Conservation (phyloP, 2,329 filamentous ascomycete genomes). For the Cladosporium sphaerospermum region DNA sequence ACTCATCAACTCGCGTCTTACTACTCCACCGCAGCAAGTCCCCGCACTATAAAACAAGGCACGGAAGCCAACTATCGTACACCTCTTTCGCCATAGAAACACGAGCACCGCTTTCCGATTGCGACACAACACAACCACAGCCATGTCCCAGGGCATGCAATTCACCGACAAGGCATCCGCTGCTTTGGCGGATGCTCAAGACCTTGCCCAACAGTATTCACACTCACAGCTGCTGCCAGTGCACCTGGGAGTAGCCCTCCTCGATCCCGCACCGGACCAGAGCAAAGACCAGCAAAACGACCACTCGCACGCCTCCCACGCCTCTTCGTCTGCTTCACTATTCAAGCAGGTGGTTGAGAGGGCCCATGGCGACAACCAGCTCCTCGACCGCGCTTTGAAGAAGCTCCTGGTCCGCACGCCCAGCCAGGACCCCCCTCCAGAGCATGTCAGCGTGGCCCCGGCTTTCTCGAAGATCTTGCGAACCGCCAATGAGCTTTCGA, state of each 20-base stretch:
- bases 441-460: slow-evolving; percentile 76
- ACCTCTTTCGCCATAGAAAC: not conserved
- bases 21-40: not conserved
- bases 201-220: slow-evolving; percentile 78
- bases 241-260: slow-evolving; percentile 77
- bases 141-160: slow-evolving; percentile 72
- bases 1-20: not conserved
- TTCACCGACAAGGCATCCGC: slow-evolving; percentile 92
- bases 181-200: slow-evolving; percentile 82
- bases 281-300: slow-evolving; percentile 72
- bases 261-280: slow-evolving; percentile 65
- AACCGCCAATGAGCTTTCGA: slow-evolving; percentile 81
- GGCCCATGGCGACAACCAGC: slow-evolving; percentile 85
- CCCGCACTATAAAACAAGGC: slow-evolving; percentile 9
- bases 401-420: slow-evolving; percentile 85
- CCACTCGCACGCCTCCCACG: slow-evolving; percentile 57
- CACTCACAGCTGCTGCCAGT: slow-evolving; percentile 87
- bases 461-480: slow-evolving; percentile 76
- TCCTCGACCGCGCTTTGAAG: slow-evolving; percentile 83
- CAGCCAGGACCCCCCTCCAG: slow-evolving; percentile 90
- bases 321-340: slow-evolving; percentile 61
- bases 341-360: slow-evolving; percentile 93
- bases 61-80: not conserved
- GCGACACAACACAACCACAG: slow-evolving; percentile 23
- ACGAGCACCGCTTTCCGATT: not conserved